Conservation (phyloP, 768 basidiomycete genomes). For the Amanita rimosa region DNA sequence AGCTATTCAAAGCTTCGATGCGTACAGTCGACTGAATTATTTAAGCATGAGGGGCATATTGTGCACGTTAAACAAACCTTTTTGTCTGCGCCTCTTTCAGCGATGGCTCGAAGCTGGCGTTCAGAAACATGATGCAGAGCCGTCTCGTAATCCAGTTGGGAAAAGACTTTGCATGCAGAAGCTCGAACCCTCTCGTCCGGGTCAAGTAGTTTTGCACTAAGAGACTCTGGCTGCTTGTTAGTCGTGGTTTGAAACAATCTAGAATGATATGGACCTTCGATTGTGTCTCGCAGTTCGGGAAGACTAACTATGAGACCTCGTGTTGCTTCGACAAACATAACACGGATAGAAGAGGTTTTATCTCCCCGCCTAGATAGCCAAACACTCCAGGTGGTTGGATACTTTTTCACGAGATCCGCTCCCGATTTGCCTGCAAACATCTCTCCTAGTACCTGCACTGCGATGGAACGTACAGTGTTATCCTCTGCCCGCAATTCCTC, state of each 20-base stretch:
- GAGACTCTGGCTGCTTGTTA: conserved; percentile 29
- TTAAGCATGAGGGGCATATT: neutral
- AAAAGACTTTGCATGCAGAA: conserved; percentile 73
- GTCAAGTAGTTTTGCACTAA: conserved; percentile 62
- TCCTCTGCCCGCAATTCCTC: conserved; percentile 80
- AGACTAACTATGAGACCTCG: conserved; percentile 50
- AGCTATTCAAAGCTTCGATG: conserved; percentile 60
- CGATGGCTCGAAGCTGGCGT: conserved; percentile 49
- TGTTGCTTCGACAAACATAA: conserved; percentile 68
- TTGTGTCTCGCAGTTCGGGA: conserved; percentile 50
- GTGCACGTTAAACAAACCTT: conserved; percentile 39
- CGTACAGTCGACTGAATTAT: conserved; percentile 49
- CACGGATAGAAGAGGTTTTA: conserved; percentile 54
- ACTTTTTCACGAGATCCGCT: conserved; percentile 64
- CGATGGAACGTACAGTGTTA: conserved; percentile 57
- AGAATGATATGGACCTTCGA: conserved; percentile 55
- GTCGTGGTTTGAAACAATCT: neutral
- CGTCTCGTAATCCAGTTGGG: conserved; percentile 83
- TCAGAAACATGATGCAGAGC: conserved; percentile 71
- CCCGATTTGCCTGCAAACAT: conserved; percentile 81
- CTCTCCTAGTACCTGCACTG: conserved; percentile 79
- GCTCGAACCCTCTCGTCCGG: conserved; percentile 88
- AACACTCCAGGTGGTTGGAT: conserved; percentile 73
- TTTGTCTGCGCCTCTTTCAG: conserved; percentile 71
- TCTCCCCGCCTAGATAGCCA: conserved; percentile 81